Conservation (phyloP, 2,329 filamentous ascomycete species). For the Talaromyces sp. region DNA sequence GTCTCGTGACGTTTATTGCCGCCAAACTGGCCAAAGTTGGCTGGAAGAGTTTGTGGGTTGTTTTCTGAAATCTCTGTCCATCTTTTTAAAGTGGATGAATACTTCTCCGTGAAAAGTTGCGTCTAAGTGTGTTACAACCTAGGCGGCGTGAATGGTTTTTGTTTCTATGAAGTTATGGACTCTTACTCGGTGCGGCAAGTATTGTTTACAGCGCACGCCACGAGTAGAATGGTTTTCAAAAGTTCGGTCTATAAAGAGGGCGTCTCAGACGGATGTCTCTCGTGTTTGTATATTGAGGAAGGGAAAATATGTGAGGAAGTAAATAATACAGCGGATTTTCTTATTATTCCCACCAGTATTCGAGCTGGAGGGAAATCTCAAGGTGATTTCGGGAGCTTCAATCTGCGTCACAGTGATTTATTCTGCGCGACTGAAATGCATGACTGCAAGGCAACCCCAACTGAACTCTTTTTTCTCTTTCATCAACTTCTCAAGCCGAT, state of each 20-base stretch:
- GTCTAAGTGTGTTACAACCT: not conserved
- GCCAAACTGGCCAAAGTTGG: slow-evolving; percentile 61
- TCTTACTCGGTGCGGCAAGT: not conserved
- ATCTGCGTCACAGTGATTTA: not conserved
- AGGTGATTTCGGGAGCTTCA: not conserved
- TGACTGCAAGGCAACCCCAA: not conserved
- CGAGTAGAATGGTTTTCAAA: not conserved
- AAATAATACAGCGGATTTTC: not conserved
- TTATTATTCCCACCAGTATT: not conserved
- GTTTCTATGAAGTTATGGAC: not conserved
- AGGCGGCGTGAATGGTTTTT: not conserved
- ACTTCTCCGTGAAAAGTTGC: not conserved
- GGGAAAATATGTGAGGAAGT: not conserved
- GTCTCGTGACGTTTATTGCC: slow-evolving; percentile 54
- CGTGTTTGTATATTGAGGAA: not conserved
- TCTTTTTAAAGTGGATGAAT: not conserved
- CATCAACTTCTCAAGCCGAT: not conserved
- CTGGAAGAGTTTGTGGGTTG: slow-evolving; percentile 47
- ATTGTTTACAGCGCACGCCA: not conserved
- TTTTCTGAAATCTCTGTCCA: slow-evolving; percentile 20
- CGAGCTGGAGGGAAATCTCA: not conserved
- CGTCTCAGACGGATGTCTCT: not conserved
- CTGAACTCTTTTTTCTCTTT: not conserved
- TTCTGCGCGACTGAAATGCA: not conserved
- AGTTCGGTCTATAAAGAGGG: not conserved